Percentiles rank a stretch among this genome's conserved stretches.
Evolutionary conservation across 331 rosid genomes (phyloP).

Genomic region (Cydonia oblonga): DNA sequence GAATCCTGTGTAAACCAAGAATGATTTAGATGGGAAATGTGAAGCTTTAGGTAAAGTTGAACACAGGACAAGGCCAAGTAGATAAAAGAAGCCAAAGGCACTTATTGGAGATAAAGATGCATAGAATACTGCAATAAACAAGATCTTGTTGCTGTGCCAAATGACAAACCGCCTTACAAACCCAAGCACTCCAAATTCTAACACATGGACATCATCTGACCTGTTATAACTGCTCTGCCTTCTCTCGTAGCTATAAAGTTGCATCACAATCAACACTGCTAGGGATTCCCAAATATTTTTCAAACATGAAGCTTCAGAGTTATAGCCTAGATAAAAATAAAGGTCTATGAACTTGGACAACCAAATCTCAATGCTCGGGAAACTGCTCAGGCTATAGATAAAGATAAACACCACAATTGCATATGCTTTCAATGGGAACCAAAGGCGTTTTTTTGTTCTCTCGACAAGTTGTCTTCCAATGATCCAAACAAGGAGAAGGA

Average conservation of each 20-base stretch:
- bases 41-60: conserved; percentile 77
- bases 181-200: conserved; percentile 51
- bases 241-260: conserved; percentile 97
- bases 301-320: conserved; percentile 62
- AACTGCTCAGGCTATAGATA: conserved; percentile 68
- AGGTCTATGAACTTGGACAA: conserved; percentile 64
- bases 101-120: conserved; percentile 81
- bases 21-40: conserved; percentile 71
- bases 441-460: conserved; percentile 68
- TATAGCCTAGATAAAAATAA: conserved; percentile 63
- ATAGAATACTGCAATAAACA: conserved; percentile 74
- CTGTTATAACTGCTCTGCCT: conserved; percentile 60
- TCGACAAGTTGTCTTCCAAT: conserved; percentile 88
- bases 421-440: conserved; percentile 91
- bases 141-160: conserved; percentile 91
- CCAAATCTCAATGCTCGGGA: conserved; percentile 61
- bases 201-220: conserved; percentile 31
- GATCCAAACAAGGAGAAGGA: conserved; percentile 90
- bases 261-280: conserved; percentile 92
- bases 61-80: conserved; percentile 68
- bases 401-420: conserved; percentile 71
- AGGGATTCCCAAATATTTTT: conserved; percentile 83
- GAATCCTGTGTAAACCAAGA: conserved; percentile 76
- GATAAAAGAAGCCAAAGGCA: conserved; percentile 72
- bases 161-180: conserved; percentile 61